phyloP scores from a whole-genome alignment of 805 yeast genomes.

The Kurtzmaniella fragi region DNA sequence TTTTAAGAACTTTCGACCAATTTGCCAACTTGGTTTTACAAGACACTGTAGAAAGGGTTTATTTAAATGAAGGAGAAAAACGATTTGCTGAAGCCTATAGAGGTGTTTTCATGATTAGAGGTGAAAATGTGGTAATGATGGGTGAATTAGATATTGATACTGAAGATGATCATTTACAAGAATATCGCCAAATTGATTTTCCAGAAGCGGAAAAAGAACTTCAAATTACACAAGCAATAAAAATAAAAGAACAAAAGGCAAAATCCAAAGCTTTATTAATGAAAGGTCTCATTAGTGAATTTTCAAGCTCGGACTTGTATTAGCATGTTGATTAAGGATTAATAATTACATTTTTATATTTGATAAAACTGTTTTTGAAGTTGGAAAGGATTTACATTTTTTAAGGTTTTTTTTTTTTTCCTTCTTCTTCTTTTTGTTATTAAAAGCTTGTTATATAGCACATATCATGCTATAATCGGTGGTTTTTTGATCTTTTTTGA shows the following conservation, averaged over 20 bases:
- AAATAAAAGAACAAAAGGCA: slow-evolving; percentile 36
- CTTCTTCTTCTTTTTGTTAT: background rate
- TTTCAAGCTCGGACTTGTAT: slow-evolving; percentile 51
- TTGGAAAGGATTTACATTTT: too few species aligned
- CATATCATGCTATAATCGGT: background rate
- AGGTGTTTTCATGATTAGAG: slow-evolving; percentile 86
- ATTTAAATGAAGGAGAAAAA: slow-evolving; percentile 38
- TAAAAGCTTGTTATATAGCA: background rate
- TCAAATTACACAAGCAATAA: slow-evolving; percentile 22
- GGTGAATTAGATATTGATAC: slow-evolving; percentile 90
- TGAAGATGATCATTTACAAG: slow-evolving; percentile 66
- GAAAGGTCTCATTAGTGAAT: slow-evolving; percentile 55
- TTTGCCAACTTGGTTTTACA: slow-evolving; percentile 90
- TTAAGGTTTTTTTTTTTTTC: background rate
- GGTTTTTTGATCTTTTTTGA: background rate
- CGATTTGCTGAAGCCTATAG: slow-evolving; percentile 70
- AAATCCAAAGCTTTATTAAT: slow-evolving; percentile 46
- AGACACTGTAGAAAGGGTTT: slow-evolving; percentile 83
- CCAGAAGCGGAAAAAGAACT: slow-evolving; percentile 50
- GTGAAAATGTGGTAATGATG: slow-evolving; percentile 90
- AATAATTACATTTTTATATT: background rate
- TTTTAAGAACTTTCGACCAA: slow-evolving; percentile 91
- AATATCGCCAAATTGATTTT: slow-evolving; percentile 55
- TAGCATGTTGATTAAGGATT: slow-evolving; percentile 12
- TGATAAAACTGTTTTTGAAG: too few species aligned